Evolutionary conservation across 1,284 basidiomycete genomes (phyloP).

Genomic region (Exsudoporus floridanus): DNA sequence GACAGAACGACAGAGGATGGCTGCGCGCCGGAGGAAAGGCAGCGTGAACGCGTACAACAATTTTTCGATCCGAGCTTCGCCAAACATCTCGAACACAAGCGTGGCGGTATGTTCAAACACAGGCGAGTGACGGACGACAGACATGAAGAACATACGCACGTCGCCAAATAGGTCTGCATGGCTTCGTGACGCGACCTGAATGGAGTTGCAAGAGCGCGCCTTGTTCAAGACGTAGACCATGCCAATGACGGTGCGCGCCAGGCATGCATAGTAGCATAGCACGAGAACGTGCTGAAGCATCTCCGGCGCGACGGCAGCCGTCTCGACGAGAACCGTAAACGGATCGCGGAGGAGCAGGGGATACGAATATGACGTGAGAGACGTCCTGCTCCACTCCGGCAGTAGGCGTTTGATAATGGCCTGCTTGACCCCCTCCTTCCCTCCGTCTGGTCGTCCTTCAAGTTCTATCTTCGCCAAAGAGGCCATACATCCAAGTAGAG

Average conservation of each 20-base stretch:
- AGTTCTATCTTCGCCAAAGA: slow-evolving; percentile 70
- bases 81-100: slow-evolving; percentile 72
- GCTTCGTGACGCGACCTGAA: slow-evolving; percentile 43
- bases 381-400: slow-evolving; percentile 86
- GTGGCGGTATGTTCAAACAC: slow-evolving; percentile 79
- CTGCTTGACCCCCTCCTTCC: slow-evolving; percentile 70
- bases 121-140: slow-evolving; percentile 75
- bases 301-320: slow-evolving; percentile 84
- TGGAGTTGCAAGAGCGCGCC: slow-evolving; percentile 51
- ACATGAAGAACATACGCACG: slow-evolving; percentile 82
- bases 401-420: slow-evolving; percentile 85
- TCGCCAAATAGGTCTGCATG: slow-evolving; percentile 74
- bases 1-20: slow-evolving; percentile 81
- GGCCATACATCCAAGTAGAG: slow-evolving; percentile 67
- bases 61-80: slow-evolving; percentile 81
- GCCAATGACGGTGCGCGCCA: slow-evolving; percentile 82
- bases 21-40: slow-evolving; percentile 90
- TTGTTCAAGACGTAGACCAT: slow-evolving; percentile 78
- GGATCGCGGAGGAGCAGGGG: slow-evolving; percentile 86
- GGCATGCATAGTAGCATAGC: slow-evolving; percentile 84
- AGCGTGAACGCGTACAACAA: slow-evolving; percentile 88
- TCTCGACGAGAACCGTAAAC: slow-evolving; percentile 83
- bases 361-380: slow-evolving; percentile 69
- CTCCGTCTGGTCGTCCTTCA: slow-evolving; percentile 64
- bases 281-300: slow-evolving; percentile 83